These are phyloP conservation scores for Saccharum spontaneum DNA, from an alignment of 176 grass and related monocot species.

Conservation along the genomic window DNA sequence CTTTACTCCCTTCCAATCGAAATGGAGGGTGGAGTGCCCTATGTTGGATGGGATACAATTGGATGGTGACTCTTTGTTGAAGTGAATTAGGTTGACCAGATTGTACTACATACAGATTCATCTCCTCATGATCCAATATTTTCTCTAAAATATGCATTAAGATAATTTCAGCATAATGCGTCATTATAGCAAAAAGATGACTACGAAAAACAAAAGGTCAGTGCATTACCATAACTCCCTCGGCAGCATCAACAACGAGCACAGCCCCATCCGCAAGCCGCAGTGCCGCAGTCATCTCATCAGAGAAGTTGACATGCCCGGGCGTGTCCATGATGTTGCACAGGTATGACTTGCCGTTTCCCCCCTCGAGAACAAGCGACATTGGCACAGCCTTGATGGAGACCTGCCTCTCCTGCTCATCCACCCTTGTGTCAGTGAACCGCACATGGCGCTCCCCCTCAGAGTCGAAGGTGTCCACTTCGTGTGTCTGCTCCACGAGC, in stretches of 20 bases:
- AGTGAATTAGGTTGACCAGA: constrained; percentile 6
- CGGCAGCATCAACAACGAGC: constrained; percentile 89
- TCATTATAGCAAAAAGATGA: not conserved
- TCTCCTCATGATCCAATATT: not conserved
- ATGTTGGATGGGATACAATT: not conserved
- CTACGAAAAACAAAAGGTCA: not conserved
- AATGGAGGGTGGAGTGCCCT: not conserved
- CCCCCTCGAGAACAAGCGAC: constrained; percentile 93
- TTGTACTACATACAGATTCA: not conserved
- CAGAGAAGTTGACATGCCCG: constrained; percentile 94
- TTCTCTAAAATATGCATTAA: not conserved
- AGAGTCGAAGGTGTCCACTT: constrained; percentile 79
- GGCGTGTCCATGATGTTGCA: constrained; percentile 99
- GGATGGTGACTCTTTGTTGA: not conserved
- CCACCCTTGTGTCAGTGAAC: constrained; percentile 88
- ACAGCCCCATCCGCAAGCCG: constrained; percentile 86
- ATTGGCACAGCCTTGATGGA: constrained; percentile 98
- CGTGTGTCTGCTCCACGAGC: constrained; percentile 98
- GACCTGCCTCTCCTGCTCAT: constrained; percentile 93
- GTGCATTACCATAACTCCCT: constrained; percentile 85
- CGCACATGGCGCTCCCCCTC: constrained; percentile 81
- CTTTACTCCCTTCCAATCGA: not conserved
- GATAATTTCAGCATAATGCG: constrained; percentile 2
- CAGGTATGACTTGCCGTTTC: constrained; percentile 86
- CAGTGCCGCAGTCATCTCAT: constrained; percentile 94